Evolutionary conservation across 495 filamentous ascomycete genomes (phyloP), one percentile per base, ranked within the genome.

Genomic region (Collariella sp.): DNA sequence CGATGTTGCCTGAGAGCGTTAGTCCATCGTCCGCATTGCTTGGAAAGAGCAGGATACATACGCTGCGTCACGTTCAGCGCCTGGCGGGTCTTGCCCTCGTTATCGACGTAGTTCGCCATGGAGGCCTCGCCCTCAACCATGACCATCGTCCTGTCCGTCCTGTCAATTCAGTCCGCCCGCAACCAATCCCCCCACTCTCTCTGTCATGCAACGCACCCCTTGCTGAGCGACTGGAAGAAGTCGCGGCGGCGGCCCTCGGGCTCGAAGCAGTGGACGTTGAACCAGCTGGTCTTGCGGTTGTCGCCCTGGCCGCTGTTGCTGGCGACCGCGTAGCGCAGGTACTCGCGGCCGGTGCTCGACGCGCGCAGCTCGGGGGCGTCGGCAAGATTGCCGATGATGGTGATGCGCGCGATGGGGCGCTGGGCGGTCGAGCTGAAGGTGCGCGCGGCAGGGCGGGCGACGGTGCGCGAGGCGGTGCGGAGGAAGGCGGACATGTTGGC

Each of bases 251-350:
- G 79, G 29, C 83, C 81, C 18, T 80, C 76, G 56, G 68, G 63
- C 24, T 69, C 49, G 69, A 93, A 93, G 71, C 74, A 77, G 5
- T 79, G 68, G 38, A 95, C 72, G 46, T 75, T 76, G 77, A 86
- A 96, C 82, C 82, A 96, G 76, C 81, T 89, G 15, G 85, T 87
- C 58, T 79, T 68, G 44, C 76, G 73, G 67, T 87, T 84, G 2
- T 85, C 81, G 41, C 59, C 59, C 40, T 73, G 62, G 2, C 86
- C 86, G 51, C 63, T 62, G 55, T 66, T 74, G 35, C 80, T 83
- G 26, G 72, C 87, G 34, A 95, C 70, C 3, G 79, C 60, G 67
- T 89, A 95, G 43, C 72, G 73, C 53, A 95, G 55, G 50, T 90
- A 52, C 29, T 90, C 86, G 29, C 73, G 69, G 50, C 87, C 88